Conservation (phyloP, 805 yeast species). For the Ogataea nitratoaversa region DNA sequence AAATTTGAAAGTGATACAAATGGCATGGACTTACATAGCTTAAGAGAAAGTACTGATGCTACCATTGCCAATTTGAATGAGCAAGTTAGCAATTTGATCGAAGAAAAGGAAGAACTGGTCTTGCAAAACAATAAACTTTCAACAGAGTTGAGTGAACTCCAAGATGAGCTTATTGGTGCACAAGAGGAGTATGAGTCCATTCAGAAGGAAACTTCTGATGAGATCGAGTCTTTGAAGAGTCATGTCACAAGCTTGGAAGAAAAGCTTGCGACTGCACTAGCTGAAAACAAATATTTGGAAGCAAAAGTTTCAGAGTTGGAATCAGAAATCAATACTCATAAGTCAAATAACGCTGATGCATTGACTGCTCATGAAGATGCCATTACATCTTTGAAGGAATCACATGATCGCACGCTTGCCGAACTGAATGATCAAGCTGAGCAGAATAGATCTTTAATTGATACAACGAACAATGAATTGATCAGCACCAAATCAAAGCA, state of each 20-base stretch:
- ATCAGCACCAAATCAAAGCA: not conserved
- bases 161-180: conserved; percentile 20
- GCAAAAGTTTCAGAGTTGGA: not conserved
- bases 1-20: conserved; percentile 22
- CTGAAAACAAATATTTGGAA: conserved; percentile 3
- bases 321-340: not conserved
- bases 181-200: conserved; percentile 17
- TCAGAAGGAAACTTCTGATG: conserved; percentile 19
- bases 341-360: not conserved
- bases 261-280: conserved; percentile 7
- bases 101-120: conserved; percentile 21
- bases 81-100: conserved; percentile 4
- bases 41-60: conserved; percentile 1
- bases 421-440: not conserved
- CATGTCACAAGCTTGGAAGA: conserved; percentile 26
- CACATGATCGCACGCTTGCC: not conserved
- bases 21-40: conserved; percentile 11
- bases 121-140: conserved; percentile 11
- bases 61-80: conserved; percentile 12
- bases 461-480: not conserved
- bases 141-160: conserved; percentile 7
- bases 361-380: not conserved
- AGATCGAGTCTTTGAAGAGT: conserved; percentile 31
- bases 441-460: not conserved
- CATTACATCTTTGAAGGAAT: not conserved